Percentiles rank a stretch among this genome's conserved stretches.
Conservation (phyloP, 768 basidiomycete genomes). For the Filobasidium wieringae region DNA sequence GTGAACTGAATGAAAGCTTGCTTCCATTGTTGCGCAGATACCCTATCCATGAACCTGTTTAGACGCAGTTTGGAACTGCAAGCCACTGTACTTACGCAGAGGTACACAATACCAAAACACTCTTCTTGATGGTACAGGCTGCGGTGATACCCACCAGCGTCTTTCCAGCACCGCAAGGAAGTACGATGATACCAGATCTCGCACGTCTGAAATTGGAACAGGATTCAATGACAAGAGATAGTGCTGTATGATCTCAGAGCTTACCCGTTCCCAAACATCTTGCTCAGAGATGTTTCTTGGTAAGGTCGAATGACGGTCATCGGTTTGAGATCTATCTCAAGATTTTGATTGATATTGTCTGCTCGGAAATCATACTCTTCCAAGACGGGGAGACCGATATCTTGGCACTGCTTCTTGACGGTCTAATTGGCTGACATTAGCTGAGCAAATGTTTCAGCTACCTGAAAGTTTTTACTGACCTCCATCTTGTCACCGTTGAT, state of each 20-base stretch:
- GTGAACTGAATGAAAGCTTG: slow-evolving; percentile 98
- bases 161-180: slow-evolving; percentile 97
- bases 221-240: background rate
- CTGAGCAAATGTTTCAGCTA: background rate
- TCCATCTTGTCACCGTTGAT: slow-evolving; percentile 90
- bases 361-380: slow-evolving; percentile 99
- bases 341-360: slow-evolving; percentile 86
- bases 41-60: slow-evolving; percentile 20
- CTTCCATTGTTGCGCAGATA: slow-evolving; percentile 91
- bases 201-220: slow-evolving; percentile 59
- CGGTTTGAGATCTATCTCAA: slow-evolving; percentile 97
- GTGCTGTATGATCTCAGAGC: slow-evolving; percentile 14
- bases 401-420: slow-evolving; percentile 92
- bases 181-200: slow-evolving; percentile 91
- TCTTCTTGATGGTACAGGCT: slow-evolving; percentile 98
- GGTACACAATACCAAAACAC: slow-evolving; percentile 90
- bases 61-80: background rate
- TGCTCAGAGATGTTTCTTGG: slow-evolving; percentile 94
- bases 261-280: slow-evolving; percentile 99
- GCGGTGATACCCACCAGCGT: slow-evolving; percentile 99
- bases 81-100: slow-evolving; percentile 84
- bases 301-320: slow-evolving; percentile 95
- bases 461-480: slow-evolving; percentile 41
- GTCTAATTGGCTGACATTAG: slow-evolving; percentile 45
- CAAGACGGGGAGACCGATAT: slow-evolving; percentile 92